Base-by-base conservation (phyloP, 2,329 filamentous ascomycete species). In the Paecilomyces variotii region DNA sequence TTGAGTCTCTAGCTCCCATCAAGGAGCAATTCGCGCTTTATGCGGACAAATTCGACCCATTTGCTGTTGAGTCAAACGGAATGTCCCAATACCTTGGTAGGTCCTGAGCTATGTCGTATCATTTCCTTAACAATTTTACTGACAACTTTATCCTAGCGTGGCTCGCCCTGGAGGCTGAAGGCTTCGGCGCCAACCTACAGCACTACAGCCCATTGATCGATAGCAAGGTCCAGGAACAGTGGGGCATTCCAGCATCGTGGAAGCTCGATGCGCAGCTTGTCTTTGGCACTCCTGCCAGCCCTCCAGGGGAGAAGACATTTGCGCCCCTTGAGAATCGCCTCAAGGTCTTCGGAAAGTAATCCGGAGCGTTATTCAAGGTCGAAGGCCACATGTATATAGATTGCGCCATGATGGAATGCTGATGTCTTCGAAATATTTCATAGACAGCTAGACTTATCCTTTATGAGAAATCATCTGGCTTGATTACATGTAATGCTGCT, bases 191-290 rank as follows among this genome's bases (percentile, higher is more conserved):
- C 74, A 95, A 92, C 81, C 83, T 96, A 53, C 91, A 96, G 82
- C 91, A 96, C 80, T 95, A 96, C 83, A 93, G 90, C 83, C 90
- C 90, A 26, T 75, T 96, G 62, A 84, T 95, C 64, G 88, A 95
- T 76, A 81, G 82, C 66, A 84, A 87, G 79, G 85, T 91, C 56
- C 76, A 81, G 55, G 78, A 78, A 63, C 79, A 84, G 65, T 96
- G 89, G 89, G 81, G 81, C 60, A 66, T 94, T 19, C 87, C 89
- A 50, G 69, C 78, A 19, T 81, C 80, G 66, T 96, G 91, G 90
- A 86, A 84, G 73, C 81, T 95, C 66, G 85, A 87, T 70, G 87
- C 88, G 53, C 90, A 95, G 83, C 80, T 96, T 64, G 90, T 95
- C 69, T 93, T 96, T 73, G 90, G 90, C 65, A 56, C 59, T 19